Conservation (phyloP, 805 yeast species). For the Schwanniomyces polymorphus region DNA sequence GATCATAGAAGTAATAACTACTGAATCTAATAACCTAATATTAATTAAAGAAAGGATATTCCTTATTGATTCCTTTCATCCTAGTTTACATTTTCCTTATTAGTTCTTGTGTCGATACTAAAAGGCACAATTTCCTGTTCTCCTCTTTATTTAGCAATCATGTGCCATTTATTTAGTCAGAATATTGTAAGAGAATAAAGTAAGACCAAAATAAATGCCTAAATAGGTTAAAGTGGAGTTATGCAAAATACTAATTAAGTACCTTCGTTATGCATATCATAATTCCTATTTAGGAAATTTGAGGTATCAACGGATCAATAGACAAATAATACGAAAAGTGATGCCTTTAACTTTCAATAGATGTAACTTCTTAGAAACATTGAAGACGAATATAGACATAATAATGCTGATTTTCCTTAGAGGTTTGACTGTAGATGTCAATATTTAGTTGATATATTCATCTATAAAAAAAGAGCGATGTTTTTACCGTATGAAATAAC, state of each 20-base stretch:
- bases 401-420: no score
- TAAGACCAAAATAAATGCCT: not conserved
- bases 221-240: constrained; percentile 6
- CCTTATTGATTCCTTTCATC: not conserved
- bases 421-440: no score
- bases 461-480: not conserved
- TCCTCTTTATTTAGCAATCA: not conserved
- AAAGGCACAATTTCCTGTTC: not conserved
- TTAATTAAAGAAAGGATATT: not conserved
- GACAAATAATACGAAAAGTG: not conserved
- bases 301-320: not conserved
- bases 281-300: constrained; percentile 6
- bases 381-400: no score
- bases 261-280: constrained; percentile 6
- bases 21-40: no score
- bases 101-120: not conserved
- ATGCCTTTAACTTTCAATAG: not conserved
- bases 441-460: no score
- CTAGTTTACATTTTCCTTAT: not conserved
- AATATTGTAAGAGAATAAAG: not conserved
- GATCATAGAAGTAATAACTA: no score
- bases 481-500: not conserved
- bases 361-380: no score
- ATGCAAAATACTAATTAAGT: constrained; percentile 4
- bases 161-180: not conserved